Conservation (phyloP, 108 stramenopile species). For the Skeletonema grethae region DNA sequence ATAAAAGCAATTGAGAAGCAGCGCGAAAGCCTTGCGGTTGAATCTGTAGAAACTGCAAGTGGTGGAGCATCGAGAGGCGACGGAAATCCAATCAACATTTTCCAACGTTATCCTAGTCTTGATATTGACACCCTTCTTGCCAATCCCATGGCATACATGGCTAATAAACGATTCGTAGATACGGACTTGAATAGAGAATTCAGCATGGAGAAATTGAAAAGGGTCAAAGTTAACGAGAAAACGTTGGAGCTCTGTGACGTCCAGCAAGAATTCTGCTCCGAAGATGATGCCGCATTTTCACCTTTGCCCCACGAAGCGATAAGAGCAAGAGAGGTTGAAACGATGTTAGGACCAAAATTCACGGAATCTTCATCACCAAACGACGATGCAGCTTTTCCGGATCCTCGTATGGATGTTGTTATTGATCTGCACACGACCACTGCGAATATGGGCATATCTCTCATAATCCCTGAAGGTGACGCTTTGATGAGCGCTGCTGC, state of each 20-base stretch:
- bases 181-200: constrained; percentile 86
- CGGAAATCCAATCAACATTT: constrained; percentile 7
- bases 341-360: constrained; percentile 74
- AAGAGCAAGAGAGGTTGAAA: constrained; percentile 71
- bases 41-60: neutral
- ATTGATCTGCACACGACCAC: constrained; percentile 88
- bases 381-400: constrained; percentile 4
- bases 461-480: constrained; percentile 77
- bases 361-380: neutral
- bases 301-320: constrained; percentile 54
- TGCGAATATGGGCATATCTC: constrained; percentile 78
- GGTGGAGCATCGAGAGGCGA: neutral
- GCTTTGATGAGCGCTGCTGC: constrained; percentile 70
- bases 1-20: constrained; percentile 58
- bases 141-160: constrained; percentile 74
- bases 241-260: constrained; percentile 23
- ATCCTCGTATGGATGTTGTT: constrained; percentile 61
- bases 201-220: constrained; percentile 43
- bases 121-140: constrained; percentile 61
- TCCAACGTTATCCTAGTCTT: constrained; percentile 42
- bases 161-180: constrained; percentile 80
- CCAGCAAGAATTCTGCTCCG: constrained; percentile 15
- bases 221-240: constrained; percentile 7
- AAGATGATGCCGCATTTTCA: constrained; percentile 4
- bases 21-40: constrained; percentile 8